Evolutionary conservation across 73 alveolate genomes (phyloP).

Genomic region (Uronychia binucleata): DNA sequence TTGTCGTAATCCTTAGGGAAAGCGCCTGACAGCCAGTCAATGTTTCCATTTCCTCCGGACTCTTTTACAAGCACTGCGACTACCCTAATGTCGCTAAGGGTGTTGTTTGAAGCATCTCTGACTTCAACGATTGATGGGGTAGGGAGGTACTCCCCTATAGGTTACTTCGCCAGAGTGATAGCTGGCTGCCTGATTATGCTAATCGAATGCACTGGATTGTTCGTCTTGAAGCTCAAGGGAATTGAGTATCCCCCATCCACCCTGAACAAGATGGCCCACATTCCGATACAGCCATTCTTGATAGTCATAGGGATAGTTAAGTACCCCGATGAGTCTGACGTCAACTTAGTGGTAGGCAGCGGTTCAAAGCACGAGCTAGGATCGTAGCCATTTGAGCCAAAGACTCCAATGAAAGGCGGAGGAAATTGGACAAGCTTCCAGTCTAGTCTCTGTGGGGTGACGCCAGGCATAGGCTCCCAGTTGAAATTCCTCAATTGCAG

Average conservation of each 20-base stretch:
- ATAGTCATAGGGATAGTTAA: neutral
- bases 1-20: neutral
- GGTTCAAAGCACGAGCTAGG: neutral
- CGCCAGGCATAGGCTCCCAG: neutral
- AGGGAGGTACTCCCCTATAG: neutral
- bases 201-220: neutral
- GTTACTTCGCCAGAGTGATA: neutral
- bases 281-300: constrained; percentile 1
- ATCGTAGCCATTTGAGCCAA: neutral
- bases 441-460: neutral
- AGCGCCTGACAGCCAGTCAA: neutral
- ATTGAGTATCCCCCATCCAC: neutral
- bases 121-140: neutral
- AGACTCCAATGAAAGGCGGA: neutral
- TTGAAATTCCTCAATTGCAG: neutral
- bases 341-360: neutral
- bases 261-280: neutral
- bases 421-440: neutral
- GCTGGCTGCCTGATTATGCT: neutral
- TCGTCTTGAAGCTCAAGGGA: neutral
- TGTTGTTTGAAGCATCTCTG: neutral
- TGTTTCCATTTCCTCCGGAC: neutral
- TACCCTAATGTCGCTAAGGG: neutral
- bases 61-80: neutral
- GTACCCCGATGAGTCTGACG: neutral